A percentile compares a stretch with the other conserved stretches of the same genome.
Conservation (phyloP, 1,284 basidiomycete genomes). For the Marasmius fiardii region DNA sequence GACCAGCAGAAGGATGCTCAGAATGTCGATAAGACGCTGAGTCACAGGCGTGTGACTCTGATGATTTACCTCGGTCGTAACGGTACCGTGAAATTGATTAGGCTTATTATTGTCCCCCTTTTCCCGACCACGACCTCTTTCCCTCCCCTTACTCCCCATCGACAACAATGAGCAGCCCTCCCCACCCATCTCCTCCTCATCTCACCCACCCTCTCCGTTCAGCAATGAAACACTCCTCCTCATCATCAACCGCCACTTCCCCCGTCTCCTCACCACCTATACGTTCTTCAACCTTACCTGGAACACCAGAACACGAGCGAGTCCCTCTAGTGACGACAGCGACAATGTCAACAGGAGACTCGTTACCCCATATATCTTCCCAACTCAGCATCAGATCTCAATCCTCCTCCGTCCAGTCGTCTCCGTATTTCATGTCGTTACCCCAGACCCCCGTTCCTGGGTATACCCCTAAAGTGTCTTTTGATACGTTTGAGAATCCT, state of each 20-base stretch:
- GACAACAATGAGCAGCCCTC: neutral
- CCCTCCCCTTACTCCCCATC: neutral
- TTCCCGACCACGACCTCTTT: no score
- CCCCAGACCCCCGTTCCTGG: conserved; percentile 13
- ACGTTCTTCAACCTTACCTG: conserved; percentile 2
- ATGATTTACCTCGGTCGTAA: no score
- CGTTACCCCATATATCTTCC: neutral
- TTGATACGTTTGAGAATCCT: conserved; percentile 80
- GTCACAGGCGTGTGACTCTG: no score
- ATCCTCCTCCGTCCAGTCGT: no score
- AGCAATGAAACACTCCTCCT: conserved; percentile 12
- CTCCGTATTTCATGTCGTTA: neutral
- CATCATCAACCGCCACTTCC: conserved; percentile 8
- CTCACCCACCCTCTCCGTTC: conserved; percentile 5
- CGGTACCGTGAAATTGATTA: no score
- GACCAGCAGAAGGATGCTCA: no score
- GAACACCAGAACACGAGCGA: neutral
- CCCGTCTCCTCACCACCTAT: conserved; percentile 6
- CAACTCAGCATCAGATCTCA: no score
- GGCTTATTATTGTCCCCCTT: no score
- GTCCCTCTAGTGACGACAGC: neutral
- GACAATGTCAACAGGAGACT: conserved; percentile 2
- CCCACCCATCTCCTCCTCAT: neutral
- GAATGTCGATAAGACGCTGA: no score
- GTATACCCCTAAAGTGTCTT: conserved; percentile 78